These are phyloP conservation scores for Penicillium daleae DNA, from an alignment of 495 filamentous ascomycete genomes.

Conservation along the genomic window DNA sequence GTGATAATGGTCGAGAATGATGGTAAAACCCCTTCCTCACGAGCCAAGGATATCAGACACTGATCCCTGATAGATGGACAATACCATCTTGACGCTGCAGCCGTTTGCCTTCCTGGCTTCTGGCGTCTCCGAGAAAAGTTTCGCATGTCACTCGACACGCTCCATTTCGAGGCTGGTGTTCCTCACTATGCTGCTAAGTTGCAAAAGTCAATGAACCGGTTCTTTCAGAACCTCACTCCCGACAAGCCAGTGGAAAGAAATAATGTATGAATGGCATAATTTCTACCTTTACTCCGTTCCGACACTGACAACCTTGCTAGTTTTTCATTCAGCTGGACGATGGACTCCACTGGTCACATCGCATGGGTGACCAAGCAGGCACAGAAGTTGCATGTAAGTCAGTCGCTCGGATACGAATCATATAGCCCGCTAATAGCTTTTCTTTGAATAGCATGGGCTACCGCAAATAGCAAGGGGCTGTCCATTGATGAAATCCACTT, in stretches of 20 bases:
- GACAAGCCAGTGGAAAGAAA: conserved; percentile 58
- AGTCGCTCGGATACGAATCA: neutral
- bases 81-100: conserved; percentile 74
- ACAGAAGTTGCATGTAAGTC: conserved; percentile 62
- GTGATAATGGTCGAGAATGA: conserved; percentile 74
- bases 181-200: conserved; percentile 72
- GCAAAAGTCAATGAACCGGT: conserved; percentile 72
- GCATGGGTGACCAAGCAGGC: conserved; percentile 67
- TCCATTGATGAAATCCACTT: conserved; percentile 50
- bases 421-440: neutral
- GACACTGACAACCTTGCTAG: conserved; percentile 1
- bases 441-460: conserved; percentile 16
- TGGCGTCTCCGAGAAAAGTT: conserved; percentile 77
- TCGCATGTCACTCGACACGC: conserved; percentile 71
- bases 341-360: conserved; percentile 62
- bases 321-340: conserved; percentile 74
- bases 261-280: conserved; percentile 34
- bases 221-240: conserved; percentile 61
- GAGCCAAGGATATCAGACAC: neutral
- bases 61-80: conserved; percentile 52
- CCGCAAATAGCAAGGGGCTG: conserved; percentile 19
- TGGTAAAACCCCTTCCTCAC: conserved; percentile 21
- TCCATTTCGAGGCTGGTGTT: conserved; percentile 73
- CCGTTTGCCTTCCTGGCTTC: conserved; percentile 72
- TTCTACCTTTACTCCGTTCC: neutral